These are phyloP conservation scores for Nakazawaea ishiwadae DNA, from an alignment of 805 yeast species.

Conservation along the genomic window DNA sequence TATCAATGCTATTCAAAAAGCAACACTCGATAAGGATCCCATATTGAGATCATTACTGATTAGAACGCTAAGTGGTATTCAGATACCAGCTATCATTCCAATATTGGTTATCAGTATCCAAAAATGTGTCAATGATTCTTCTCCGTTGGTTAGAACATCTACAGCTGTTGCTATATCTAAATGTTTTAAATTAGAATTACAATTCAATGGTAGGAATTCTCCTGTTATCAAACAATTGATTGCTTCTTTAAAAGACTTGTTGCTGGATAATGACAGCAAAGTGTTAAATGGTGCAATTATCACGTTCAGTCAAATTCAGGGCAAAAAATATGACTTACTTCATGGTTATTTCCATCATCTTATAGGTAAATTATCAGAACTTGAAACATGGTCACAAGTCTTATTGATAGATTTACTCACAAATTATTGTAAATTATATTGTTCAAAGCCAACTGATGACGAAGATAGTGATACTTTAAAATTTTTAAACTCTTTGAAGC, in stretches of 20 bases:
- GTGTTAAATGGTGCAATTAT: slow-evolving; percentile 72
- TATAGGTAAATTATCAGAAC: slow-evolving; percentile 31
- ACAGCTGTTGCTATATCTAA: slow-evolving; percentile 74
- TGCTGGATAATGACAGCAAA: slow-evolving; percentile 58
- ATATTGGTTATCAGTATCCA: slow-evolving; percentile 71
- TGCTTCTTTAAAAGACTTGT: slow-evolving; percentile 43
- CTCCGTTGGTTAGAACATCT: slow-evolving; percentile 75
- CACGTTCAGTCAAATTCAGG: slow-evolving; percentile 47
- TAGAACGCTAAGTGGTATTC: slow-evolving; percentile 76
- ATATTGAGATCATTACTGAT: slow-evolving; percentile 68
- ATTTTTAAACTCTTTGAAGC: slow-evolving; percentile 43
- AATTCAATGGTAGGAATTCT: slow-evolving; percentile 6
- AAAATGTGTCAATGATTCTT: slow-evolving; percentile 61
- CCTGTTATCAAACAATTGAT: slow-evolving; percentile 35
- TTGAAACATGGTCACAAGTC: slow-evolving; percentile 75
- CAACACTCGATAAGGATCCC: slow-evolving; percentile 66
- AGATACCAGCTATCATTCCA: slow-evolving; percentile 76
- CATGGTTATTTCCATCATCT: slow-evolving; percentile 63
- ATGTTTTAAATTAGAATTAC: slow-evolving; percentile 32
- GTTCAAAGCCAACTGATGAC: slow-evolving; percentile 45
- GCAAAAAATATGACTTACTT: slow-evolving; percentile 55
- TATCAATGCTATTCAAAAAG: slow-evolving; percentile 87
- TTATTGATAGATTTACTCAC: slow-evolving; percentile 56
- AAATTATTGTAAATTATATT: slow-evolving; percentile 57
- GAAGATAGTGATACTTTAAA: slow-evolving; percentile 42